phyloP scores from a whole-genome alignment of 495 filamentous ascomycete genomes.

The Penicillium maclennaniae region DNA sequence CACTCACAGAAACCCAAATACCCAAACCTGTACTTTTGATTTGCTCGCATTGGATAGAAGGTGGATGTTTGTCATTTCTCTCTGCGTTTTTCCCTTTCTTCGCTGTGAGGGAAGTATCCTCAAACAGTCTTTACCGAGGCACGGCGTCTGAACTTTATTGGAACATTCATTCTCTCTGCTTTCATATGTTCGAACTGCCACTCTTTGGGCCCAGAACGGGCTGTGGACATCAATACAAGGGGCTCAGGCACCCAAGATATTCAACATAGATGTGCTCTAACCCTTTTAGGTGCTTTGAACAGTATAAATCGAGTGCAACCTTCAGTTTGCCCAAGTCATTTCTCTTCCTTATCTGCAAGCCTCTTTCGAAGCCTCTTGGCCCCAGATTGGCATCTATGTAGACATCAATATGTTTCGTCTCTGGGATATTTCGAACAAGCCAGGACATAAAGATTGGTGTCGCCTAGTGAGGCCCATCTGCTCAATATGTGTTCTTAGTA shows the following conservation, averaged over 20 bases:
- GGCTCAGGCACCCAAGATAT: constrained; percentile 1
- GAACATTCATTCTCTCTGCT: background rate
- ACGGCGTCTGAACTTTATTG: background rate
- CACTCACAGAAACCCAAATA: constrained; percentile 24
- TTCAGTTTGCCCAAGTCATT: background rate
- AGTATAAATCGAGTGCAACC: background rate
- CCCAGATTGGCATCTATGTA: no score
- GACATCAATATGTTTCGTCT: no score
- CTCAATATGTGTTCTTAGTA: background rate
- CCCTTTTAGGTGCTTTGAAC: background rate
- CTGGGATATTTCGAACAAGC: no score
- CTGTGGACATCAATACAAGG: constrained; percentile 3
- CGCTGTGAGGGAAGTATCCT: background rate
- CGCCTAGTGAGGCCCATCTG: no score
- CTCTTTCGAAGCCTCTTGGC: no score
- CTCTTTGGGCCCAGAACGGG: constrained; percentile 7
- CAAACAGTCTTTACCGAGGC: background rate
- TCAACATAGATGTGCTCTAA: constrained; percentile 1
- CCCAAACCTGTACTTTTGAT: constrained; percentile 16
- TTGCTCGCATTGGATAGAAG: constrained; percentile 17
- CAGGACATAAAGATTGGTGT: no score
- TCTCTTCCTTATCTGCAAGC: no score
- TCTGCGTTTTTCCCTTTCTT: background rate
- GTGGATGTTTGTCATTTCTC: constrained; percentile 3
- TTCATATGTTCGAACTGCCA: background rate